Conservation (phyloP, 2,329 filamentous ascomycete genomes). For the Penicillium sp. region DNA sequence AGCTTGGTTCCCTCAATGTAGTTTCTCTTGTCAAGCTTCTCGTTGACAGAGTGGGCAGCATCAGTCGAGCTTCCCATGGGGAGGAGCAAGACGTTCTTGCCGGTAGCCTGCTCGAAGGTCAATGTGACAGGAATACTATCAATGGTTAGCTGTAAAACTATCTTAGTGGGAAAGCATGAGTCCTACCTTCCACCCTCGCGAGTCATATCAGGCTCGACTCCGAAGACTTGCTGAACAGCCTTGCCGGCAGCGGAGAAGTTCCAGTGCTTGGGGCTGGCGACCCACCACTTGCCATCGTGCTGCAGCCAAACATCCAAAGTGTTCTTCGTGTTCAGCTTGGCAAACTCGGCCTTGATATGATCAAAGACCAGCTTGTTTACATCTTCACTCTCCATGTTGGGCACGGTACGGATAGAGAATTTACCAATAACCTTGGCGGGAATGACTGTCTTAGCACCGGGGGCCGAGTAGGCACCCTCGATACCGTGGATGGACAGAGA, state of each 20-base stretch:
- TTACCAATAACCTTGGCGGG: constrained; percentile 97
- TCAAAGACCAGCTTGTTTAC: constrained; percentile 84
- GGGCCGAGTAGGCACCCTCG: constrained; percentile 89
- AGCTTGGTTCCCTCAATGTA: constrained; percentile 98
- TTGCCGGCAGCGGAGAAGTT: constrained; percentile 94
- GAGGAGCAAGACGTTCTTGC: constrained; percentile 93
- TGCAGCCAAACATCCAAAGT: constrained; percentile 75
- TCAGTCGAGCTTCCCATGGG: constrained; percentile 98
- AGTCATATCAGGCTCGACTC: constrained; percentile 89
- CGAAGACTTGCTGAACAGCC: constrained; percentile 94
- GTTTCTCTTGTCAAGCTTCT: constrained; percentile 95
- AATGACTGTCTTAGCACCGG: constrained; percentile 97
- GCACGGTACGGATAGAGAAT: constrained; percentile 96
- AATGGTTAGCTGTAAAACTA: constrained; percentile 21
- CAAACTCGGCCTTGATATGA: constrained; percentile 79
- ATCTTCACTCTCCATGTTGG: constrained; percentile 90
- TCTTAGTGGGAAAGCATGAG: neutral
- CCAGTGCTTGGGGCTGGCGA: constrained; percentile 96
- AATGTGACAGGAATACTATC: constrained; percentile 88
- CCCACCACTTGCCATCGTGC: constrained; percentile 98
- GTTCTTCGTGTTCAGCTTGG: constrained; percentile 89
- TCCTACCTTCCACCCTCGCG: constrained; percentile 83
- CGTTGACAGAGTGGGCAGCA: constrained; percentile 95
- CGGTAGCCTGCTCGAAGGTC: constrained; percentile 95
- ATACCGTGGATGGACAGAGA: constrained; percentile 92